Base-by-base conservation (phyloP, 2,329 filamentous ascomycete genomes). In the Aspergillus piperis region DNA sequence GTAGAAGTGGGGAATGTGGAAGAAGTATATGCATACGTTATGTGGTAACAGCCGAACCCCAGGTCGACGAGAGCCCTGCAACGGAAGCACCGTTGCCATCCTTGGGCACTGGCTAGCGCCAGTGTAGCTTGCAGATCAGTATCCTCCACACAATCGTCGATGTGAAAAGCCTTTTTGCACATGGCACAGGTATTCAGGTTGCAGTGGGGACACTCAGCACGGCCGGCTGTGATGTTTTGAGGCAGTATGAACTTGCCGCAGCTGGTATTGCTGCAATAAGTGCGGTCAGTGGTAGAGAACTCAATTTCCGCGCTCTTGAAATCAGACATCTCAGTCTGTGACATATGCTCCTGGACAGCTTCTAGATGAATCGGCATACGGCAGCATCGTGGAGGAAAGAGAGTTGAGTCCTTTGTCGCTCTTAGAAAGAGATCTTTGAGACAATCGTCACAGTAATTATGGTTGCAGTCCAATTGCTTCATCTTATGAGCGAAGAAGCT, bases 351-450 rank as follows among this genome's bases (percentile, higher is more conserved):
- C 25, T 61, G 21, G 13, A 51, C 32, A 11, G n/a, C 8, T 5
- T 23, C 15, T 5, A 61, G 19, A 7, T 36, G 54, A 11, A 62
- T 62, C 30, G n/a, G 32, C 13, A n/a, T 39, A 8, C 53, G 15
- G 8, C 60, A 60, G 52, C 57, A 62, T 11, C 23, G 56, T 1
- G 60, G 60, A 0, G 61, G 61, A 4, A 60, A 62, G 0, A 62
- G 42, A 10, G 36, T 23, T 21, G 60, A 15, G 19, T 62, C 61
- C 11, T 47, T 48, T 0, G 44, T 58, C 2, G 54, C 58, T 42
- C 27, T 36, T 2, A 36, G 10, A 25, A 60, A 60, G 4, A 58
- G 30, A n/a, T 48, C 19, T 11, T 27, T 51, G 7, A 60, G 36
- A 8, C 61, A 62, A 13, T 19, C 15, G 15, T 11, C 23, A 17